phyloP scores from a whole-genome alignment of 306 rosid species.

The Trichosanthes truncata region DNA sequence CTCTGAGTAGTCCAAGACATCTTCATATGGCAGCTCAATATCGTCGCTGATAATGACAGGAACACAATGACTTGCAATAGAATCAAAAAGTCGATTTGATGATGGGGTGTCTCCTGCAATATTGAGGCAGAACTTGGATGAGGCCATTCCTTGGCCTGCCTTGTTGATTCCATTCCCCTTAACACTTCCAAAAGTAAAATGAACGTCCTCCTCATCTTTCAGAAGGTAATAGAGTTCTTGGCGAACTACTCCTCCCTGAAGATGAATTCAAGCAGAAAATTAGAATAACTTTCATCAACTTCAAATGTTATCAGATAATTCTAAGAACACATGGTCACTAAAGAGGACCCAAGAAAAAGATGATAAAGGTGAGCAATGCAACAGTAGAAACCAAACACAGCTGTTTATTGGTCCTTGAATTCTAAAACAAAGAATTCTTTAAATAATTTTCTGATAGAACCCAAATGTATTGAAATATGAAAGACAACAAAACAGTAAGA shows the following conservation, averaged over 20 bases:
- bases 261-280: conserved; percentile 12
- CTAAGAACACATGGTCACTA: not conserved
- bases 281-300: not conserved
- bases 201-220: conserved; percentile 71
- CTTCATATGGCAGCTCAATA: conserved; percentile 84
- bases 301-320: not conserved
- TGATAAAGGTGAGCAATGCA: not conserved
- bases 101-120: conserved; percentile 94
- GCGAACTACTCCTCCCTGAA: conserved; percentile 82
- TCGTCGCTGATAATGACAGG: conserved; percentile 83
- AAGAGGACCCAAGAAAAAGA: not conserved
- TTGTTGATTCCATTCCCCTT: conserved; percentile 46
- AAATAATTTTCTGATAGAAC: too few species aligned
- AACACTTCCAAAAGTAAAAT: conserved; percentile 66
- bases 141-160: conserved; percentile 78
- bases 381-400: not conserved
- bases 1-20: conserved; percentile 70
- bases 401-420: not conserved
- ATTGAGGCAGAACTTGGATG: conserved; percentile 75
- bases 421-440: not conserved
- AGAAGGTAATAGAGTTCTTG: conserved; percentile 85
- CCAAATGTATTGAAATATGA: too few species aligned
- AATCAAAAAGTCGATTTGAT: conserved; percentile 80
- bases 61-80: conserved; percentile 82
- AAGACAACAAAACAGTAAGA: too few species aligned